phyloP scores from a whole-genome alignment of 306 rosid genomes.

The Dryas octopetala region DNA sequence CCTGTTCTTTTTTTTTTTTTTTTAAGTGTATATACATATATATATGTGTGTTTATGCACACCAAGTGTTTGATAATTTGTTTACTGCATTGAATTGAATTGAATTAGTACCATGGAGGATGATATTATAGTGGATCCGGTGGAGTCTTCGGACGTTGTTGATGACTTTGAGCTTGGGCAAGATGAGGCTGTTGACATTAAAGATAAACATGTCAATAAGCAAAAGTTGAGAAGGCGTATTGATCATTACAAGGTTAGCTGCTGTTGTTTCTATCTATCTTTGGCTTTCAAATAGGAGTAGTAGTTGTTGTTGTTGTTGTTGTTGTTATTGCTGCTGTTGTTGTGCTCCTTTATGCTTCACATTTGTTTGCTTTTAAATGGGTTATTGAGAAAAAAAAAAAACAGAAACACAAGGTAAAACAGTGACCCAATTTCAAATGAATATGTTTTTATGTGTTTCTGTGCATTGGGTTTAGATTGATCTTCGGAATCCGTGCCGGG shows the following conservation, averaged over 20 bases:
- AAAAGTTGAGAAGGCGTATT: slow-evolving; percentile 64
- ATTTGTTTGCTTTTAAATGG: not conserved
- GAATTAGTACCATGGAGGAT: slow-evolving; percentile 74
- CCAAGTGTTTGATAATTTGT: not conserved
- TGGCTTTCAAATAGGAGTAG: not conserved
- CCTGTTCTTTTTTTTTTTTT: not conserved
- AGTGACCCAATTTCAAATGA: not conserved
- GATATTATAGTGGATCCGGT: slow-evolving; percentile 74
- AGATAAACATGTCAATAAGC: slow-evolving; percentile 69
- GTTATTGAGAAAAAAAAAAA: not conserved
- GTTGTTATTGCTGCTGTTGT: not conserved
- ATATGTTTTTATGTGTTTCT: not conserved
- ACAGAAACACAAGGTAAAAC: not conserved
- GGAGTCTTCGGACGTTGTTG: slow-evolving; percentile 73
- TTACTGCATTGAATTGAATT: not conserved
- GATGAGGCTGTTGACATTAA: slow-evolving; percentile 77
- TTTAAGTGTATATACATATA: not conserved
- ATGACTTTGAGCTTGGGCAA: slow-evolving; percentile 81
- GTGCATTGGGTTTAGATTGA: slow-evolving; percentile 49
- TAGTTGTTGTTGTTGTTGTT: not conserved
- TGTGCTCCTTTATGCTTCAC: not conserved
- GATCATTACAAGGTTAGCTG: slow-evolving; percentile 54
- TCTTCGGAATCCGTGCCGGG: slow-evolving; percentile 74
- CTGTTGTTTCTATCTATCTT: not conserved
- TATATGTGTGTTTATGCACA: not conserved